Conservation (phyloP, 305 asterid species). For the Fraxinus dipetala region DNA sequence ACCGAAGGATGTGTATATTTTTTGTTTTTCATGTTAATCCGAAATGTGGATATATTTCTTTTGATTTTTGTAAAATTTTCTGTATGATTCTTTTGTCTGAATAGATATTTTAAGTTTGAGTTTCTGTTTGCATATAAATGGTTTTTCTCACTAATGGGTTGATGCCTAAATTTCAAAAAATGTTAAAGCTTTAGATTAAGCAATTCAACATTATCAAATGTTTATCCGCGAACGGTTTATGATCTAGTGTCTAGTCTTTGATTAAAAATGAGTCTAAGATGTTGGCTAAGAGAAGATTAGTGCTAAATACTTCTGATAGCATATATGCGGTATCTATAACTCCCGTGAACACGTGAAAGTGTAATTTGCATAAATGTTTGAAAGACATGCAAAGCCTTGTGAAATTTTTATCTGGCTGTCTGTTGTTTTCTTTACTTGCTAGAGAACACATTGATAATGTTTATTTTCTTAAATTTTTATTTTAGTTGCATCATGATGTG, state of each 20-base stretch:
- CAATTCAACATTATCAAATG: not conserved
- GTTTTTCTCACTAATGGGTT: not conserved
- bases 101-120: not conserved
- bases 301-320: not conserved
- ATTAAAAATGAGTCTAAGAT: not conserved
- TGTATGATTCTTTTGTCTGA: not conserved
- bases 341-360: not conserved
- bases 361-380: not conserved
- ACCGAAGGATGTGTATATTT: not conserved
- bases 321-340: not conserved
- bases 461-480: not conserved
- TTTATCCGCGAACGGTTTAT: not conserved
- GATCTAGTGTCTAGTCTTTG: not conserved
- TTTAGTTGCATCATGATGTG: not conserved
- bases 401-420: not conserved
- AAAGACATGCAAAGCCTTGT: not conserved
- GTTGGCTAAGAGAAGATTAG: not conserved
- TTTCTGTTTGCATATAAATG: not conserved
- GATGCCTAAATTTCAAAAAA: not conserved
- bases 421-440: conserved; percentile 4
- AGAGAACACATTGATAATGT: not conserved
- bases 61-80: not conserved
- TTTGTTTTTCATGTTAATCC: not conserved
- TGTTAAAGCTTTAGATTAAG: no score
- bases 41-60: not conserved